Evolutionary conservation across 176 grass and related monocot genomes (phyloP).

Genomic region (Ampelocalamus luodianensis): DNA sequence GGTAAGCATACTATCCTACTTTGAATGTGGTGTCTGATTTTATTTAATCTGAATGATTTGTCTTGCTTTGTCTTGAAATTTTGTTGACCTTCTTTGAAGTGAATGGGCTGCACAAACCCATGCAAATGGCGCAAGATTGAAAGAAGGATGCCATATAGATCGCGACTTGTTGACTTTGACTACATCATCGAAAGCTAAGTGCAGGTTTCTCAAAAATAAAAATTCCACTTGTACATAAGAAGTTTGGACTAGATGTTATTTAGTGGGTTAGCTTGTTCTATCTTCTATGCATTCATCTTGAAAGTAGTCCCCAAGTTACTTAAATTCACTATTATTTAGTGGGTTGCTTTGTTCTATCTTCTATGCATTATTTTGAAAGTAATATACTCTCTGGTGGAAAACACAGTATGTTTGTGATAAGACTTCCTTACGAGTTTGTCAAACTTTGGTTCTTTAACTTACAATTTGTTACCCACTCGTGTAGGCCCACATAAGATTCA

Average conservation of each 20-base stretch:
- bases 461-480: no score
- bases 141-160: conserved; percentile 98
- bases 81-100: conserved; percentile 98
- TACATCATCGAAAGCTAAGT: conserved; percentile 96
- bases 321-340: background rate
- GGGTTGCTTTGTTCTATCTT: no score
- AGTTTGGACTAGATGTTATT: conserved; percentile 15
- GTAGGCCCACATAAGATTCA: no score
- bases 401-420: no score
- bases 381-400: no score
- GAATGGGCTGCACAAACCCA: conserved; percentile 92
- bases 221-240: background rate
- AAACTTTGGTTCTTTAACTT: no score
- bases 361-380: no score
- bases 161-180: conserved; percentile 86
- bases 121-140: conserved; percentile 81
- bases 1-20: conserved; percentile 52
- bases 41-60: conserved; percentile 37
- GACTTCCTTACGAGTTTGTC: no score
- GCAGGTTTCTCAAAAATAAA: background rate
- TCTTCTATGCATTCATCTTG: background rate
- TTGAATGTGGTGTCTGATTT: conserved; percentile 30
- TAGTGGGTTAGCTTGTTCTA: background rate
- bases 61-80: conserved; percentile 65
- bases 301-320: background rate